A percentile compares a stretch with the other conserved stretches of the same genome.
Evolutionary conservation across 1,139 yeast genomes (phyloP).

Genomic region (Kodamaea ohmeri): DNA sequence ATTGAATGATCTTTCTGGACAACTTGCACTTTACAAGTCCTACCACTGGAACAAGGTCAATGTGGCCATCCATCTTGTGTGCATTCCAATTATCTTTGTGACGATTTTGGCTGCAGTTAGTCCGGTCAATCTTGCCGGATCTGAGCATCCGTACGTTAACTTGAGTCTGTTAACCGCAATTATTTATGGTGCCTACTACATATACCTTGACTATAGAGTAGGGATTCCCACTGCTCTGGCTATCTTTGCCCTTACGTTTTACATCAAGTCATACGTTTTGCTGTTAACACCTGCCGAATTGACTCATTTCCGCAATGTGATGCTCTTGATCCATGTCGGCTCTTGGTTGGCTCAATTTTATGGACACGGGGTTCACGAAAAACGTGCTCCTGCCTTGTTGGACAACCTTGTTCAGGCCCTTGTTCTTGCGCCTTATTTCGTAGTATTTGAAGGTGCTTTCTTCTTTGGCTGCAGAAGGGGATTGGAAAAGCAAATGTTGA

Average conservation of each 20-base stretch:
- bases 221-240: conserved; percentile 41
- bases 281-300: conserved; percentile 15
- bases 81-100: conserved; percentile 74
- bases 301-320: conserved; percentile 9
- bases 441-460: conserved; percentile 73
- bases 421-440: conserved; percentile 89
- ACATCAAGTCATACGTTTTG: conserved; percentile 24
- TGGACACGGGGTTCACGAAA: conserved; percentile 84
- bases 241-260: conserved; percentile 41
- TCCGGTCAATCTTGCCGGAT: conserved; percentile 17
- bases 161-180: conserved; percentile 34
- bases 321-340: conserved; percentile 42
- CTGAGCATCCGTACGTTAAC: conserved; percentile 36
- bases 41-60: conserved; percentile 73
- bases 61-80: conserved; percentile 71
- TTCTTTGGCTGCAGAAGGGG: conserved; percentile 58
- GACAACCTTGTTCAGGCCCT: conserved; percentile 83
- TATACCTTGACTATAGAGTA: conserved; percentile 38
- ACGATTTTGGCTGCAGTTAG: conserved; percentile 48
- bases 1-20: conserved; percentile 54
- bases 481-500: conserved; percentile 54
- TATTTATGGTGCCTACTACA: conserved; percentile 42
- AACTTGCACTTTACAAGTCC: conserved; percentile 77
- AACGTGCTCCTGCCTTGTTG: conserved; percentile 80
- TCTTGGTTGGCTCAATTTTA: conserved; percentile 87